Base-by-base conservation (phyloP, 208 protist species). In the Naegleria gruberi region DNA sequence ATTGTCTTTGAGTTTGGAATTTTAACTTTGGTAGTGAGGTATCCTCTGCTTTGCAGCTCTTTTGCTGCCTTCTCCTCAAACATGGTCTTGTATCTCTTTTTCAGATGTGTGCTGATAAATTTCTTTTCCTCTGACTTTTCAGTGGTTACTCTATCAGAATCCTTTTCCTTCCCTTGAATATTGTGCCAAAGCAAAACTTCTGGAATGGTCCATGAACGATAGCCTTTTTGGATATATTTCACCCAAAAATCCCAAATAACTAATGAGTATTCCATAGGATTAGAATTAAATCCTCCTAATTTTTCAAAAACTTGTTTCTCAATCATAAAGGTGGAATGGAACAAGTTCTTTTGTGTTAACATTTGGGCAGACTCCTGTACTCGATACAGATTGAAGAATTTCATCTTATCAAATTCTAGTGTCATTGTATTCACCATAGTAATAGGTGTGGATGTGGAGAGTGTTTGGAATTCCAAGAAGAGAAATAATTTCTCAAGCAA, bases 161-260 rank as follows among this genome's bases (percentile, higher is more conserved):
- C n/a, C 1, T 77, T 77, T n/a, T 7, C n/a, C 26, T 8, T 37
- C 26, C 34, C 65, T 8, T 84, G 8, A 3, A 84, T 23, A 1
- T 37, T n/a, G 41, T 84, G 23, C 81, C 81, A 84, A 84, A 84
- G 23, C 23, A 44, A 84, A n/a, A 45, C 44, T 84, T 84, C 81
- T 42, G 41, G 41, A 41, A 84, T 84, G 34, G 81, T 84, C 41
- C 42, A 84, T 0, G 10, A n/a, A 30, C 81, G 15, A 26, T 44
- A 43, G 15, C 81, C 81, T 46, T 41, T 7, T 34, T 84, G 42
- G 17, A 45, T 30, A n/a, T 45, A 84, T 45, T 84, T 84, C 40
- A 84, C 44, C 81, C 81, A 84, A 45, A 84, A 45, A 84, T 84
- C 81, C 81, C 81, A 84, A 44, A 40, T 1, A 17, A 45, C 81